phyloP scores from a whole-genome alignment of 2,329 filamentous ascomycete species.

The Camillea tinctor region DNA sequence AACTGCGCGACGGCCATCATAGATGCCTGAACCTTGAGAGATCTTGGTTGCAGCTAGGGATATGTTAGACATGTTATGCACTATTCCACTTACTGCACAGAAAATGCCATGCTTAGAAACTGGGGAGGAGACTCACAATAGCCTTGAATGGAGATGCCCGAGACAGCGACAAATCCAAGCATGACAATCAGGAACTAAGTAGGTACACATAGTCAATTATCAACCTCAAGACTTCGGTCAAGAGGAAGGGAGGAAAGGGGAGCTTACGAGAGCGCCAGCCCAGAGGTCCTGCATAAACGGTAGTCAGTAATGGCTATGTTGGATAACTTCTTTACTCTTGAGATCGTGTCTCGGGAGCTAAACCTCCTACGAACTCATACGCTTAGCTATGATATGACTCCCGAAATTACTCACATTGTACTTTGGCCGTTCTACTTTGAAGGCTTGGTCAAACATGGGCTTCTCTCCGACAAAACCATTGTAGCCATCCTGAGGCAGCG shows the following conservation, averaged over 20 bases:
- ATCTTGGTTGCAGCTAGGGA: slow-evolving; percentile 49
- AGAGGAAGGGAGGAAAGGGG: neutral
- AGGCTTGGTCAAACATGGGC: slow-evolving; percentile 72
- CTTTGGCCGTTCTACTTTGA: slow-evolving; percentile 80
- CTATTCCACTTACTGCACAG: neutral
- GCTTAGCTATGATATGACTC: too few relatives aligned
- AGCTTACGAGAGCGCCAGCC: slow-evolving; percentile 72
- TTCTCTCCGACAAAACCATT: slow-evolving; percentile 42
- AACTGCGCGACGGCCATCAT: slow-evolving; percentile 63
- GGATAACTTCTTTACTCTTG: too few relatives aligned
- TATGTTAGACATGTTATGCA: slow-evolving; percentile 8
- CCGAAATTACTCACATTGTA: too few relatives aligned
- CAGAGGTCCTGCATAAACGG: too few relatives aligned
- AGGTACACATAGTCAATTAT: slow-evolving; percentile 4
- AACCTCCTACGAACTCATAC: too few relatives aligned
- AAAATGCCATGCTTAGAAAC: neutral
- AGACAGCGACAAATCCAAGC: slow-evolving; percentile 73
- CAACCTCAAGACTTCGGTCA: neutral
- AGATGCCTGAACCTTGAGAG: slow-evolving; percentile 71
- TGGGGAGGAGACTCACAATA: slow-evolving; percentile 51
- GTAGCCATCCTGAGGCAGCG: slow-evolving; percentile 6
- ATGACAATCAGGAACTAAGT: slow-evolving; percentile 66
- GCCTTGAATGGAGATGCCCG: slow-evolving; percentile 70
- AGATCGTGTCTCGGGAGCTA: too few relatives aligned
- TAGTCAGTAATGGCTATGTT: too few relatives aligned